A percentile compares a stretch with the other conserved stretches of the same genome.
Evolutionary conservation across 78 protist genomes (phyloP).

Genomic region (Dictyostelium purpureum): DNA sequence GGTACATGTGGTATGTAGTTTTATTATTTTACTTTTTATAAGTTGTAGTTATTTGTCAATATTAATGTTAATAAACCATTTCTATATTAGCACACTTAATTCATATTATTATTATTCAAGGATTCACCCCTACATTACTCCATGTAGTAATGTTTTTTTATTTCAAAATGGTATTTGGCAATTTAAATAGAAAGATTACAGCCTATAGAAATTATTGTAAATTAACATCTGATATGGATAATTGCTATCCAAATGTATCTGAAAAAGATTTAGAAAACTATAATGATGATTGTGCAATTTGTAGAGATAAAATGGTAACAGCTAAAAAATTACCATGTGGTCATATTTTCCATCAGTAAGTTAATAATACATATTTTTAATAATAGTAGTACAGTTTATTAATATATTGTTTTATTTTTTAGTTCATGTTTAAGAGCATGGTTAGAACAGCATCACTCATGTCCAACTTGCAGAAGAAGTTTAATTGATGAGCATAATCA

Average conservation of each 20-base stretch:
- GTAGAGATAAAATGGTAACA: conserved; percentile 82
- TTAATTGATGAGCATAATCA: conserved; percentile 72
- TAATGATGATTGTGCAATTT: conserved; percentile 87
- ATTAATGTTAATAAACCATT: background rate
- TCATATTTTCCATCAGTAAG: conserved; percentile 86
- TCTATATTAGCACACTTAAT: conserved; percentile 72
- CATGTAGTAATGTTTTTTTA: conserved; percentile 79
- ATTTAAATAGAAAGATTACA: conserved; percentile 58
- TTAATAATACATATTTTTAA: background rate
- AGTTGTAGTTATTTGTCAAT: background rate
- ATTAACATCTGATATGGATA: conserved; percentile 69
- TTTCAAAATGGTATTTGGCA: conserved; percentile 59
- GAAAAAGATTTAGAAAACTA: conserved; percentile 43
- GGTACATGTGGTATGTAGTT: conserved; percentile 64
- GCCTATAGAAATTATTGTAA: conserved; percentile 83
- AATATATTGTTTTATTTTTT: background rate
- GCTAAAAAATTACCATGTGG: conserved; percentile 85
- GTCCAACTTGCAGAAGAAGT: conserved; percentile 89
- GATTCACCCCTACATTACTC: conserved; percentile 79
- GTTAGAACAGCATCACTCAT: conserved; percentile 87
- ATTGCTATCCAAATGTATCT: conserved; percentile 48
- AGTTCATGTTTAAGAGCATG: conserved; percentile 89
- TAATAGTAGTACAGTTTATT: background rate
- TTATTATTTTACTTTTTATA: background rate
- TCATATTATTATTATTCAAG: conserved; percentile 83